Evolutionary conservation across 805 yeast species (phyloP), one percentile per base, ranked within the genome.

Genomic region (Metschnikowia borealis): DNA sequence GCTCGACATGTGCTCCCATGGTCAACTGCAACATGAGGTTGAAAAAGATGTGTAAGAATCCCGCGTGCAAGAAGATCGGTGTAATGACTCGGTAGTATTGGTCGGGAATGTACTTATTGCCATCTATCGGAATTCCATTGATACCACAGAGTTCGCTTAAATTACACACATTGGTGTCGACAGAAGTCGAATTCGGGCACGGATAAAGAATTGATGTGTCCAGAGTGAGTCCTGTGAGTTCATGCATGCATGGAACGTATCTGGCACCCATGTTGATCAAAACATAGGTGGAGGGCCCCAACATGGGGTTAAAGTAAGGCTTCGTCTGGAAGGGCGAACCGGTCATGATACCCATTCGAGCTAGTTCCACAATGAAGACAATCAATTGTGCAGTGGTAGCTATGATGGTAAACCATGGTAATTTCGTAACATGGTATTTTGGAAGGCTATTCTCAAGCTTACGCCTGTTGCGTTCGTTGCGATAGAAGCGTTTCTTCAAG

Each of bases 21-120:
- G 77, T 66, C 17, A 83, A 59, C 63, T 85, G 90, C 23, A 85
- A 64, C 20, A 83, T 52, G 59, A 85, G 60, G 61, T 85, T 85
- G 72, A 83, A 81, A 18, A 80, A 61, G 38, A 85, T 83, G 61
- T 85, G 91, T 42, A 85, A 62, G 55, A 85, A 75, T 0, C 91
- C 91, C 3, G 90, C 89, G 62, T 85, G 91, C 47, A 85, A 60
- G 56, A 85, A 85, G 11, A 84, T 82, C 1, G 90, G 87, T n/a
- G 81, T 77, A 40, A 85, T 68, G 39, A 85, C 65, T 46, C 91
- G 67, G 76, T 84, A 85, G 83, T 87, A 82, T 65, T 85, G 91
- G 57, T 77, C 62, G 0, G 89, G 89, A 7, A 63, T 52, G 46
- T 62, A 72, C 7, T 63, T 68, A 38, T 63, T 61, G 45, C 63